These are phyloP conservation scores for Talinum fruticosum DNA, from an alignment of 148 eudicot species.

Conservation along the genomic window DNA sequence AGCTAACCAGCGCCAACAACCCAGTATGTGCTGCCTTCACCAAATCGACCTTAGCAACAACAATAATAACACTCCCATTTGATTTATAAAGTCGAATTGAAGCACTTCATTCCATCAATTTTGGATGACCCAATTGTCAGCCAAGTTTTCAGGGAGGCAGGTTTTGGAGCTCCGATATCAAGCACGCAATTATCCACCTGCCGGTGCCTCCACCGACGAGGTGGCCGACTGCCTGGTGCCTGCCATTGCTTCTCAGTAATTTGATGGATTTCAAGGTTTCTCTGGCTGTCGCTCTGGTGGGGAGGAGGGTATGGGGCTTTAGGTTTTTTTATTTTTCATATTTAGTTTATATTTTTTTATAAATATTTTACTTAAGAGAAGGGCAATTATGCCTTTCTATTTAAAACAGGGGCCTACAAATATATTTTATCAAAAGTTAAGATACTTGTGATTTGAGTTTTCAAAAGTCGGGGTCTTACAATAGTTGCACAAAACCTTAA, in stretches of 20 bases:
- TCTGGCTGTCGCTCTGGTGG: too few relatives aligned
- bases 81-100: slow-evolving; percentile 7
- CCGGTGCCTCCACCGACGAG: not conserved
- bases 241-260: not conserved
- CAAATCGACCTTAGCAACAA: slow-evolving; percentile 17
- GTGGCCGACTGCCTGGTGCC: slow-evolving; percentile 23
- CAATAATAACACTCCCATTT: slow-evolving; percentile 19
- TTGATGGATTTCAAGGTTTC: slow-evolving; percentile 12
- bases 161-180: slow-evolving; percentile 56
- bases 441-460: too few relatives aligned
- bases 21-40: slow-evolving; percentile 64
- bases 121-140: slow-evolving; percentile 7
- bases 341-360: too few relatives aligned
- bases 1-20: slow-evolving; percentile 85
- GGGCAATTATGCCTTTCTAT: too few relatives aligned
- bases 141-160: slow-evolving; percentile 5
- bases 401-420: too few relatives aligned
- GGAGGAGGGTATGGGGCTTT: too few relatives aligned
- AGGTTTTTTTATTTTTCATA: too few relatives aligned
- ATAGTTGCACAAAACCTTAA: too few relatives aligned
- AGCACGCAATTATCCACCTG: not conserved
- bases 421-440: too few relatives aligned
- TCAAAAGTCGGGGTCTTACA: too few relatives aligned
- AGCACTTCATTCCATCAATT: slow-evolving; percentile 57
- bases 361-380: too few relatives aligned